Conservation (phyloP, 2,329 filamentous ascomycete species). For the Cladorrhinum sp. region DNA sequence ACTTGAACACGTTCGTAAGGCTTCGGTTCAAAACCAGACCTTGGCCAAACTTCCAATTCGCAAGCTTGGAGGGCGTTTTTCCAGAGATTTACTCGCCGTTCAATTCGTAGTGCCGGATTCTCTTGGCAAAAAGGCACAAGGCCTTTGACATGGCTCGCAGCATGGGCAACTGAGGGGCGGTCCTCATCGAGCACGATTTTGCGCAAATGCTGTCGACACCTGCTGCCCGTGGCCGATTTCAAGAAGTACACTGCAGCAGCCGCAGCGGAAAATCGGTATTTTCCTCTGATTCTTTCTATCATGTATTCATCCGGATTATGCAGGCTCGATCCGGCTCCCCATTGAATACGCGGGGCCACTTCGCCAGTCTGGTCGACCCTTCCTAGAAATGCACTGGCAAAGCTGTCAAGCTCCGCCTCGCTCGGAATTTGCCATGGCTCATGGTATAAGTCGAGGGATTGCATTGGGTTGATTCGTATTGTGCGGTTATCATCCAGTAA, state of each 20-base stretch:
- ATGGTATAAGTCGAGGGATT: background rate
- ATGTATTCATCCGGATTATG: too few relatives aligned
- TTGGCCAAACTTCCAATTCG: too few relatives aligned
- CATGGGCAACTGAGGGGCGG: background rate
- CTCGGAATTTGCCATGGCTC: constrained; percentile 8
- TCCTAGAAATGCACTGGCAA: too few relatives aligned
- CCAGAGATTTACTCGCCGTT: constrained; percentile 4
- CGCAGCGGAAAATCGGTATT: constrained; percentile 10
- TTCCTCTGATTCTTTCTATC: too few relatives aligned
- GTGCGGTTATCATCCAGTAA: too few relatives aligned
- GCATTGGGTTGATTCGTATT: too few relatives aligned
- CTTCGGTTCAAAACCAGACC: background rate
- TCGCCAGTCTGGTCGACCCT: too few relatives aligned
- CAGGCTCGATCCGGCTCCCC: too few relatives aligned
- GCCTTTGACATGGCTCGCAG: constrained; percentile 1
- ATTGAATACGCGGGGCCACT: too few relatives aligned
- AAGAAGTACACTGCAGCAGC: constrained; percentile 11
- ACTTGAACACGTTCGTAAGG: too few relatives aligned
- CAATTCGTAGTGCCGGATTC: constrained; percentile 1
- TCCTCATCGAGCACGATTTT: constrained; percentile 8
- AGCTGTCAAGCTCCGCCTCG: constrained; percentile 5
- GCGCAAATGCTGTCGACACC: background rate
- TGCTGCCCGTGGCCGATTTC: background rate
- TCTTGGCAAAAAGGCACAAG: constrained; percentile 8
- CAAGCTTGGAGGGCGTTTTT: background rate